Evolutionary conservation across 1,284 basidiomycete genomes (phyloP), one percentile per base, ranked within the genome.

Genomic region (Butyriboletus appendiculatus): DNA sequence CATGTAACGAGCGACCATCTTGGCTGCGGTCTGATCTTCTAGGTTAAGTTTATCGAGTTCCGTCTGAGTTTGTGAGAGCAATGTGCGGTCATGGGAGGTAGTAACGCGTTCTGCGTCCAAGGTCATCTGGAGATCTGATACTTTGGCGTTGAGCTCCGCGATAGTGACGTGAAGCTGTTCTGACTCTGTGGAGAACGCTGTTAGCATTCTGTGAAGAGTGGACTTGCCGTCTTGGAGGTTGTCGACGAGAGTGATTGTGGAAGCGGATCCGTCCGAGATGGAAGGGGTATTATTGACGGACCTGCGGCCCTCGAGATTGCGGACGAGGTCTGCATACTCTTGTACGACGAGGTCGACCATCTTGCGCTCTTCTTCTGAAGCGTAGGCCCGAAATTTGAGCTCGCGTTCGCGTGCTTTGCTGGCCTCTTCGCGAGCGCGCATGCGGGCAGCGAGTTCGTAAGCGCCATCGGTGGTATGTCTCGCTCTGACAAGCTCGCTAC

Each of bases 1-100:
- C 92, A 94, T 95, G 70, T 95, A 95, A 45, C 91, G 81, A 50
- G 92, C 86, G 30, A 94, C 92, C 78, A 94, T 92, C 64, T 86
- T 90, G 12, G 88, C 85, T 1, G 92, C 91, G 2, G 85, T 82
- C 14, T 78, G 81, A 58, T 94, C 91, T 56, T 94, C 89, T n/a
- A 84, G 70, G 55, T 77, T 73, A 40, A 82, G 75, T 57, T 76
- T 78, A 52, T 89, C 81, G n/a, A 90, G 72, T 57, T 87, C 83
- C 2, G 75, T 70, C 47, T 79, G 76, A 0, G 78, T 69, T 30
- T 75, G 66, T 0, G 81, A 78, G 12, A 88, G 69, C 49, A 78
- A 73, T 0, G 61, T 59, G 16, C 77, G 76, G 42, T 81, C 75
- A 4, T 76, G 67, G 22, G 78, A 73, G 0, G 75, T 68, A 1